These are phyloP conservation scores for Leishmania lainsoni DNA, from an alignment of 208 protist genomes.

Conservation along the genomic window DNA sequence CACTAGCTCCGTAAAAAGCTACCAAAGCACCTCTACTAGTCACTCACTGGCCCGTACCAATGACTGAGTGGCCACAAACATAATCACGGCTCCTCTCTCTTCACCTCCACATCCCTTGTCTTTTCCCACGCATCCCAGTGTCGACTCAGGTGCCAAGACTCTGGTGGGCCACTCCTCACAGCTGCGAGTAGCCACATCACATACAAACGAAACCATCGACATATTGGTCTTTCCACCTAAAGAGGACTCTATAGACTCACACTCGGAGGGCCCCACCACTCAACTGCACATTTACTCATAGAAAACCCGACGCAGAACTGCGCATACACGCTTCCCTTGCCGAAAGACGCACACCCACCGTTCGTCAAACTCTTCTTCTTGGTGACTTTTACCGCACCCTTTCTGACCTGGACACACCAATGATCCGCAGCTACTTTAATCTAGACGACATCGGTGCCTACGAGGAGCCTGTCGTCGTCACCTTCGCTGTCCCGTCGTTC, in stretches of 20 bases:
- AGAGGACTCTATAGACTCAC: not conserved
- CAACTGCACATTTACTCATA: not conserved
- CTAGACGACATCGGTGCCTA: constrained; percentile 49
- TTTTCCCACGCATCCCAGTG: not conserved
- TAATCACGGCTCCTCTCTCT: not conserved
- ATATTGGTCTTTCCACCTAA: too few relatives aligned
- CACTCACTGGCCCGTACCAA: not conserved
- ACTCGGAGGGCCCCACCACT: not conserved
- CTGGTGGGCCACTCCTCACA: not conserved
- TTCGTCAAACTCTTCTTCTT: not conserved
- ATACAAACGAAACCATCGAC: not conserved
- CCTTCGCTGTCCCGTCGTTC: constrained; percentile 60
- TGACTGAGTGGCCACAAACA: not conserved
- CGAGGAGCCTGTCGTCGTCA: constrained; percentile 62
- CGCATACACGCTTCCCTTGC: not conserved
- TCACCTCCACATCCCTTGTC: not conserved
- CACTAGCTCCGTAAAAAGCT: not conserved
- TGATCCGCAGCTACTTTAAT: constrained; percentile 83
- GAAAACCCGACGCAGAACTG: not conserved
- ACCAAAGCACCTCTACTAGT: not conserved
- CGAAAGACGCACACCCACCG: not conserved
- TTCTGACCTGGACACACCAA: constrained; percentile 12
- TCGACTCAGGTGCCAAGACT: not conserved
- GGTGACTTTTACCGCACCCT: not conserved
- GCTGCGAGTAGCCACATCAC: not conserved